Conservation (phyloP, 106 monocot genomes). For the Chionographis japonica region DNA sequence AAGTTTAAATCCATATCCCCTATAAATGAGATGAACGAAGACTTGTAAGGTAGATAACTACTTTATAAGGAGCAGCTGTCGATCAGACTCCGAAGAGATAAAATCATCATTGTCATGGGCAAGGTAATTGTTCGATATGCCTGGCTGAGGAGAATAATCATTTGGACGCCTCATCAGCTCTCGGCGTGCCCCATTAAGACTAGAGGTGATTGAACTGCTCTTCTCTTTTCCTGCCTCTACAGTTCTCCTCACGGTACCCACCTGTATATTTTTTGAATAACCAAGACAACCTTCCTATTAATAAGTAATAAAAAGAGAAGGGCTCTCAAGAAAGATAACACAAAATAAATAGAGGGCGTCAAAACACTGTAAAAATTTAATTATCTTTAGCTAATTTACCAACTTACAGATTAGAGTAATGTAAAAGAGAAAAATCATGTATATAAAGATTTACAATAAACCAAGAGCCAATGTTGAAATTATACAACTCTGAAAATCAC, state of each 20-base stretch:
- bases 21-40: not conserved
- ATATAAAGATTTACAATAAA: no score
- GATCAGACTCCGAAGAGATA: slow-evolving; percentile 88
- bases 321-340: no score
- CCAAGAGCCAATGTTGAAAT: no score
- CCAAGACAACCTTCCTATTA: not conserved
- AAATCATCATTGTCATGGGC: slow-evolving; percentile 64
- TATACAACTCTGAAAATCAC: no score
- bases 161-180: slow-evolving; percentile 54
- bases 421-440: no score
- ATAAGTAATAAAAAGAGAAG: not conserved
- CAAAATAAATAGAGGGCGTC: no score
- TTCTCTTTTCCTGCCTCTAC: slow-evolving; percentile 56
- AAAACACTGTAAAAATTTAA: no score
- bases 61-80: slow-evolving; percentile 82
- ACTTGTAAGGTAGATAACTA: slow-evolving; percentile 9
- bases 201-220: slow-evolving; percentile 14
- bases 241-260: slow-evolving; percentile 54
- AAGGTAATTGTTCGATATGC: slow-evolving; percentile 34
- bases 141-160: slow-evolving; percentile 25
- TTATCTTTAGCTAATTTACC: no score
- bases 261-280: slow-evolving; percentile 31
- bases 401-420: no score
- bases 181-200: slow-evolving; percentile 27
- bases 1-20: not conserved